Base-by-base conservation (phyloP, 331 rosid species). In the Pyrus hybrid region DNA sequence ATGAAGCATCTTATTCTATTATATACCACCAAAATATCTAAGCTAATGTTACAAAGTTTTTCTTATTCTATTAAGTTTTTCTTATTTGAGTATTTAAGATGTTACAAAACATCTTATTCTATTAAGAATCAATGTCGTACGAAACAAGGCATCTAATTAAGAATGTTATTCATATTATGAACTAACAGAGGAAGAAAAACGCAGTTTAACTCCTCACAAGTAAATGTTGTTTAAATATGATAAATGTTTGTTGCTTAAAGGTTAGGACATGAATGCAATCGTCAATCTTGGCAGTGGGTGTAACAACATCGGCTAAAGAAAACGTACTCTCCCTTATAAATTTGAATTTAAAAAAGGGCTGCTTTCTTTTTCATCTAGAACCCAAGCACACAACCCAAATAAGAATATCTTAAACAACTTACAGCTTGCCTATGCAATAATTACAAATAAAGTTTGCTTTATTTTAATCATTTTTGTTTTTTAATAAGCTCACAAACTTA, bases 371-470 rank as follows among this genome's bases (percentile, higher is more conserved):
- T 62, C 11, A 8, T 43, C 29, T 49, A 25, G 30, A 17, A 25
- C n/a, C 32, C 8, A 29, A 4, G 5, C 71, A 20, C 21, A 9
- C 21, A 10, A 77, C 58, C 70, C 51, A 68, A 54, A 30, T 29
- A 70, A 26, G 28, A 57, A 68, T 61, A 65, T 65, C 29, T 54
- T 14, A 47, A n/a, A 28, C 57, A 18, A 51, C 57, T 68, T 49
- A 71, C 71, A 68, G 51, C 72, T 53, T 75, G 77, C 67, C 60
- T 30, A 70, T 54, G 53, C 18, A 35, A 43, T 18, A 58, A 61
- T 49, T 43, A 41, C 22, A 22, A 67, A 72, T 60, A 35, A 72
- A 13, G 2, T 10, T 30, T 35, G 16, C 49, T 62, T 45, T 61
- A 58, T 35, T 35, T 13, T 37, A 64, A 64, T 76, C 29, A 25